Evolutionary conservation across 768 basidiomycete species (phyloP), one percentile per base, ranked within the genome.

Genomic region (Austroboletus eburneus): DNA sequence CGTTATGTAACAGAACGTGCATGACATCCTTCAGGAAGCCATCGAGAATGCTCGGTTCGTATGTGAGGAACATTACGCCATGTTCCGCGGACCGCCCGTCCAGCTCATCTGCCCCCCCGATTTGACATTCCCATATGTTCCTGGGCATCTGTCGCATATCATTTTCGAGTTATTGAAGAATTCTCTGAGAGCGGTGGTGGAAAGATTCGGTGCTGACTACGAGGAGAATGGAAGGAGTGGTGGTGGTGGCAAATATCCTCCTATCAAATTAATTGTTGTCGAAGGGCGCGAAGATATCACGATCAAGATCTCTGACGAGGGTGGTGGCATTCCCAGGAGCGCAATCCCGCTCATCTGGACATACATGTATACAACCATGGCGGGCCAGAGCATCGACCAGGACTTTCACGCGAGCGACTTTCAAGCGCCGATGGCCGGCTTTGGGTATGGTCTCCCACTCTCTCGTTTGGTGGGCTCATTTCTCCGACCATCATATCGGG

Each of bases 231-330:
- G 22, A 29, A 27, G 18, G 16, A 39, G 34, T 10, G 23, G 17
- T 16, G 33, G 34, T 10, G 23, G 17, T 16, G 30, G 37, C 23
- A 57, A 58, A 45, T 64, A 61, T 46, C 58, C 58, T 42, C 61
- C 56, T 23, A 62, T 61, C 52, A 61, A 61, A 38, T 50, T 57
- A 20, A 80, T 97, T 49, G 95, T 96, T 20, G 90, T 95, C 1
- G 94, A 96, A 62, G 94, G 95, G 14, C 89, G 85, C 53, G 95
- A 98, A 64, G 95, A 98, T 62, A 96, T 98, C 56, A 98, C 95
- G 9, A 91, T 99, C 77, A 99, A 99, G 78, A 96, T 98, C 54
- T 85, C 83, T 2, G 95, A 99, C 64, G 95, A 99, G 65, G 95
- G 95, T 5, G 95, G 95, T 5, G 60, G 95, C 0, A 97, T 99